phyloP scores from a whole-genome alignment of 306 rosid genomes.

The Crotalaria pallida region DNA sequence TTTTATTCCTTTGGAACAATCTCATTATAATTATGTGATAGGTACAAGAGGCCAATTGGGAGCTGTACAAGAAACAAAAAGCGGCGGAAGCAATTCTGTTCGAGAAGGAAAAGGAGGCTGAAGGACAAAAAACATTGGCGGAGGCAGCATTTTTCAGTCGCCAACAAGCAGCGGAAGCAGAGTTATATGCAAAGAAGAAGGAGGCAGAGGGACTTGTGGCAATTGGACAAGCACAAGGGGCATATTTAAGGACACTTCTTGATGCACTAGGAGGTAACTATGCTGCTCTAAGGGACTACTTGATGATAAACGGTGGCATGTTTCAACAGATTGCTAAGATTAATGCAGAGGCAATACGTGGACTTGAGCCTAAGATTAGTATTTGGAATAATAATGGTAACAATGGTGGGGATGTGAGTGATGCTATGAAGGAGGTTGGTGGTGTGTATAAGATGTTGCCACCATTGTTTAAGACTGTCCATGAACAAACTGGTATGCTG shows the following conservation, averaged over 20 bases:
- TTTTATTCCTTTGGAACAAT: background rate
- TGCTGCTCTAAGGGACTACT: conserved; percentile 18
- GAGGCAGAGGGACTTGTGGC: conserved; percentile 36
- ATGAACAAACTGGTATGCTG: conserved; percentile 39
- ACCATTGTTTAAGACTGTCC: conserved; percentile 27
- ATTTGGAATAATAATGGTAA: conserved; percentile 38
- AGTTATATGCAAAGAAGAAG: conserved; percentile 18
- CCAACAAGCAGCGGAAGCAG: conserved; percentile 28
- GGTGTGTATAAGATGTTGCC: conserved; percentile 34
- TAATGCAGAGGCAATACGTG: conserved; percentile 31
- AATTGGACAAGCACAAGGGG: conserved; percentile 22
- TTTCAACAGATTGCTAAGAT: conserved; percentile 31
- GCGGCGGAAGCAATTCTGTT: conserved; percentile 26
- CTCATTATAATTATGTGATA: background rate
- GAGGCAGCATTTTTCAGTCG: conserved; percentile 27
- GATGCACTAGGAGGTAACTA: conserved; percentile 26
- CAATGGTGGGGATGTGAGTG: background rate
- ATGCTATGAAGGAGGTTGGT: conserved; percentile 27
- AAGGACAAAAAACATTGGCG: conserved; percentile 22
- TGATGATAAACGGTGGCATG: conserved; percentile 29
- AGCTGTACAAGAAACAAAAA: conserved; percentile 29
- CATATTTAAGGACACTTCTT: conserved; percentile 19
- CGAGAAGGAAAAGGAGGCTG: conserved; percentile 29
- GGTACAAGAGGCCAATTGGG: conserved; percentile 45
- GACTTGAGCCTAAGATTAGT: conserved; percentile 35